Conservation (phyloP, 108 stramenopile species). For the Nitzschia sp. region DNA sequence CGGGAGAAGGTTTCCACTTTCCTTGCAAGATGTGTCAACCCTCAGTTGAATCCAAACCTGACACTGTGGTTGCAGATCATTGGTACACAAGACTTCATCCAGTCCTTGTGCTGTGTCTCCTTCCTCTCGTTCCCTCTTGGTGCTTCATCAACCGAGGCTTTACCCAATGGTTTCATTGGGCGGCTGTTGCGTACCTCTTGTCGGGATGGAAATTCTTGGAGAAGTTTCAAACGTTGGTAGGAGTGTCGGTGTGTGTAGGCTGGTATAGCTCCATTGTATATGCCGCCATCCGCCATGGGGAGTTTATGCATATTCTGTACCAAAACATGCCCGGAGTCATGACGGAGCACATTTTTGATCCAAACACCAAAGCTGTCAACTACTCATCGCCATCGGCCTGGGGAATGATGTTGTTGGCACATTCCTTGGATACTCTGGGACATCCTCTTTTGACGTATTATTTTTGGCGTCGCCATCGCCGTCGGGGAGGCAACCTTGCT, state of each 20-base stretch:
- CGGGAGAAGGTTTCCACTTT: too few relatives aligned
- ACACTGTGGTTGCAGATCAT: too few relatives aligned
- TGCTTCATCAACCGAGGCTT: conserved; percentile 55
- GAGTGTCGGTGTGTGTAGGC: conserved; percentile 43
- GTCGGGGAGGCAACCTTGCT: background rate
- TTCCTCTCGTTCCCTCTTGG: conserved; percentile 33
- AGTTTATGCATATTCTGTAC: conserved; percentile 45
- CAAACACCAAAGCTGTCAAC: conserved; percentile 4
- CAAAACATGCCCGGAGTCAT: conserved; percentile 49
- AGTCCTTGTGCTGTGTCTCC: conserved; percentile 1
- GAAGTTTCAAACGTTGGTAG: conserved; percentile 34
- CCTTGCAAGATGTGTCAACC: too few relatives aligned
- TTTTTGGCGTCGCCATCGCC: conserved; percentile 38
- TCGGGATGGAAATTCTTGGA: conserved; percentile 40
- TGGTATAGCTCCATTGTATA: conserved; percentile 51
- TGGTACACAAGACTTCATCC: background rate
- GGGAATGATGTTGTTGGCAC: conserved; percentile 34
- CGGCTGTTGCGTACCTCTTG: conserved; percentile 36
- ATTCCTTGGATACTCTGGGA: conserved; percentile 45
- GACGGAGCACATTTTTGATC: conserved; percentile 26
- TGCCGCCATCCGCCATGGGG: conserved; percentile 38
- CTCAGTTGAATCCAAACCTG: too few relatives aligned
- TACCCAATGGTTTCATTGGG: conserved; percentile 60
- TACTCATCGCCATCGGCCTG: conserved; percentile 18
- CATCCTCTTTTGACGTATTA: conserved; percentile 55